These are phyloP conservation scores for Trichoderma atroviride DNA, from an alignment of 2,329 filamentous ascomycete species.

Conservation along the genomic window DNA sequence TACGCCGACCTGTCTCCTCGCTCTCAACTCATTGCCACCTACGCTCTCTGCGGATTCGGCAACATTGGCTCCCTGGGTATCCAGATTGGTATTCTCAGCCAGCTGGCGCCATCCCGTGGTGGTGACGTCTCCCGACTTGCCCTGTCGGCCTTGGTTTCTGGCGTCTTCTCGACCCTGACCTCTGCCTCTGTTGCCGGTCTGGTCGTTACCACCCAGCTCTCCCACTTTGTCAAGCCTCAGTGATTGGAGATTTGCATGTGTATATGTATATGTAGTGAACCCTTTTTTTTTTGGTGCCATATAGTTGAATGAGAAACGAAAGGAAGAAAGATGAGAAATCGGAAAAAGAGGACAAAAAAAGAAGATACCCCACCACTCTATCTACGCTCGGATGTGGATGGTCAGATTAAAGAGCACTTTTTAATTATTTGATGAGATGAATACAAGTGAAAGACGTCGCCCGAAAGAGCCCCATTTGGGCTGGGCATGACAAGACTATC, in stretches of 20 bases:
- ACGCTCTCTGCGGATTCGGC: constrained; percentile 80
- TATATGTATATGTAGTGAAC: background rate
- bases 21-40: constrained; percentile 80
- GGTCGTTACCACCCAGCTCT: constrained; percentile 60
- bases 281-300: background rate
- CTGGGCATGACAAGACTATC: background rate
- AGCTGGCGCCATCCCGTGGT: constrained; percentile 73
- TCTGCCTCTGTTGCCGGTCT: constrained; percentile 78
- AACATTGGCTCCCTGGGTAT: constrained; percentile 88
- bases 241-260: background rate
- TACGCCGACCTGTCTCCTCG: constrained; percentile 67
- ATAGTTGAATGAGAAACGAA: background rate
- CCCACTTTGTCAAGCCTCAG: constrained; percentile 24
- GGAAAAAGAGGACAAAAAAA: background rate
- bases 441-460: constrained; percentile 7
- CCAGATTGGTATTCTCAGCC: constrained; percentile 84
- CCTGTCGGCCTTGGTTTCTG: constrained; percentile 74
- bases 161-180: constrained; percentile 77
- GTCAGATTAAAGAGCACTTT: constrained; percentile 15
- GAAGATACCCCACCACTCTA: constrained; percentile 22
- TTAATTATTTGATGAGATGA: constrained; percentile 17
- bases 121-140: constrained; percentile 78
- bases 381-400: constrained; percentile 20
- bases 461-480: background rate
- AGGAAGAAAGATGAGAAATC: background rate